Evolutionary conservation across 441 rosid genomes (phyloP).

Genomic region (Pelargonium fulgidum): DNA sequence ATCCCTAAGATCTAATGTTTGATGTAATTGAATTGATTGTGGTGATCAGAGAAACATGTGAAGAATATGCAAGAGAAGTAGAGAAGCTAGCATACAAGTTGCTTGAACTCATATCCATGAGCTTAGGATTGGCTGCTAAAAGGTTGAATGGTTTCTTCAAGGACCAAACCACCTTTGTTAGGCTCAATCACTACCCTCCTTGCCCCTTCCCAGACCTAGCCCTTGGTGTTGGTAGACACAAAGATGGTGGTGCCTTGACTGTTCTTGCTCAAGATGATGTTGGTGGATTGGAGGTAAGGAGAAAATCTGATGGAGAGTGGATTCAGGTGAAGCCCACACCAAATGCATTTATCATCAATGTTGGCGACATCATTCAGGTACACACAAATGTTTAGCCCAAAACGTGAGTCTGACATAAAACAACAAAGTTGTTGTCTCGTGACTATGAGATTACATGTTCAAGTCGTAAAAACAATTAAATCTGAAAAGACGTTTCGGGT

Average conservation of each 20-base stretch:
- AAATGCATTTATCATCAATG: constrained; percentile 58
- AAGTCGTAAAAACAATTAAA: too few species aligned
- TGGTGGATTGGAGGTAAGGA: constrained; percentile 62
- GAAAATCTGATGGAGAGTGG: constrained; percentile 70
- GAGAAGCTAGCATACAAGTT: constrained; percentile 50
- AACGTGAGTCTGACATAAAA: too few species aligned
- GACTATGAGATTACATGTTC: too few species aligned
- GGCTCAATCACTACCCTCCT: constrained; percentile 71
- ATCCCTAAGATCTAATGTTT: background rate
- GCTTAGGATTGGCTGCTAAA: constrained; percentile 53
- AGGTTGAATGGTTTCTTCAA: constrained; percentile 46
- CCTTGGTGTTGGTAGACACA: constrained; percentile 76
- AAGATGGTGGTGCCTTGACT: constrained; percentile 60
- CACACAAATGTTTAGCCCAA: background rate
- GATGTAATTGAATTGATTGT: background rate
- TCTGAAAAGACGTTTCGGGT: too few species aligned
- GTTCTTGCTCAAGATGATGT: constrained; percentile 70
- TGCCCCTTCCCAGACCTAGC: constrained; percentile 74
- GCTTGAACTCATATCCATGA: constrained; percentile 46
- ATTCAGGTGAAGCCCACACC: constrained; percentile 50
- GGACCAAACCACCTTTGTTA: constrained; percentile 48
- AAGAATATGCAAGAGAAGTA: constrained; percentile 48
- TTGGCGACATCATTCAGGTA: constrained; percentile 67
- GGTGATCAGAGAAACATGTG: constrained; percentile 41
- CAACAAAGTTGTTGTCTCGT: background rate